These are phyloP conservation scores for Hyaloscypha bicolor DNA, from an alignment of 495 filamentous ascomycete genomes.

Conservation along the genomic window DNA sequence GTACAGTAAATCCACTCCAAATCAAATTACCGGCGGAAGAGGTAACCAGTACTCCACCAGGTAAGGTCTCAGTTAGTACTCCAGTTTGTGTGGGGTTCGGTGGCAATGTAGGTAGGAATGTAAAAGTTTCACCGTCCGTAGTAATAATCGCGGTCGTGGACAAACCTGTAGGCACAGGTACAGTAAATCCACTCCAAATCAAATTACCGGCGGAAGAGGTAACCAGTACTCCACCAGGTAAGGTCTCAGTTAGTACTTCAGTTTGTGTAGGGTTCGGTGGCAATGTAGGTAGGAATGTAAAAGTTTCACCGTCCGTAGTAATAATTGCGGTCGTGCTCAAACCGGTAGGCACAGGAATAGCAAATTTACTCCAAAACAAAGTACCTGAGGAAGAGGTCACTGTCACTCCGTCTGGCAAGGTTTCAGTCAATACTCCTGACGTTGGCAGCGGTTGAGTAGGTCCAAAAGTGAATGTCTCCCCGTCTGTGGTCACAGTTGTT, in stretches of 20 bases:
- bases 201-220: neutral
- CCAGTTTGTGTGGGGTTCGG: neutral
- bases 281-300: neutral
- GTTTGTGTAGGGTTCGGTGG: neutral
- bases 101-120: neutral
- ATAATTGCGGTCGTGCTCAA: neutral
- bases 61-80: neutral
- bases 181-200: neutral
- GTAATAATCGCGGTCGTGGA: neutral
- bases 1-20: neutral
- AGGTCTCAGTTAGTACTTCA: neutral
- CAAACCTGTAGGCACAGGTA: neutral
- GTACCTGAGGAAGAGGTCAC: neutral
- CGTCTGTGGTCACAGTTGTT: neutral
- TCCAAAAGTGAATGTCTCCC: neutral
- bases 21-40: neutral
- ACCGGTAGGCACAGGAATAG: neutral
- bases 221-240: neutral
- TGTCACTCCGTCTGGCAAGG: neutral
- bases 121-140: neutral
- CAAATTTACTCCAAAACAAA: neutral
- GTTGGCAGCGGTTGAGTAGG: neutral
- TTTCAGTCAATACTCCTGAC: neutral
- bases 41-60: neutral
- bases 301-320: neutral